Conservation (phyloP, 2,329 filamentous ascomycete species). For the Xylariomycetidae sp. region DNA sequence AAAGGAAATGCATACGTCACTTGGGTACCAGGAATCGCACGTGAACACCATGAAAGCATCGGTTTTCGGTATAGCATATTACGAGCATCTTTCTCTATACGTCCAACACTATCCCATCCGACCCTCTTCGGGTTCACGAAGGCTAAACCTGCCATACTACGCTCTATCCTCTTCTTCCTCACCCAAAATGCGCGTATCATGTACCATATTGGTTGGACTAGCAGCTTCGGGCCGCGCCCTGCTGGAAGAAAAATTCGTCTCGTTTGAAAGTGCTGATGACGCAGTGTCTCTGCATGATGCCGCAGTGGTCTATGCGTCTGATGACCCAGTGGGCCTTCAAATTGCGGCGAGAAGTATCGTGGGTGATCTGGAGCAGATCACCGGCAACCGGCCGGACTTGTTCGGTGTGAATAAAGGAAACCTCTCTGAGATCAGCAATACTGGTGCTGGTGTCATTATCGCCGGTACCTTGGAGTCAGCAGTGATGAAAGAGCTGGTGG, state of each 20-base stretch:
- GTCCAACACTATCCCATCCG: no score
- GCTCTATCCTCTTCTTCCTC: no score
- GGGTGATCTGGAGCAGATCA: constrained; percentile 24
- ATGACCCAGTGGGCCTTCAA: constrained; percentile 14
- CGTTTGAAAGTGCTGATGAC: constrained; percentile 7
- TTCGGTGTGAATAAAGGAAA: constrained; percentile 4
- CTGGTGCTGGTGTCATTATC: constrained; percentile 37
- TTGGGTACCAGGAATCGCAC: no score
- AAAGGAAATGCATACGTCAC: no score
- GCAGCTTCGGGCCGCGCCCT: constrained; percentile 4
- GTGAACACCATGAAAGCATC: no score
- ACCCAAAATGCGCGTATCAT: no score
- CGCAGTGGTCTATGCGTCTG: constrained; percentile 11
- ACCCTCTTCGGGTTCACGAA: no score
- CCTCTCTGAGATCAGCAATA: constrained; percentile 2
- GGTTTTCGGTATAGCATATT: no score
- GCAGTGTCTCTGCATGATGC: constrained; percentile 11
- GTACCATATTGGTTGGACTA: not conserved
- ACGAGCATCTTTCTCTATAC: no score
- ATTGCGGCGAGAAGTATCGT: constrained; percentile 16
- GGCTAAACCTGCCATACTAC: no score
- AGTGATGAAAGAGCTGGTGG: constrained; percentile 41
- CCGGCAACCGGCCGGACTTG: constrained; percentile 8
- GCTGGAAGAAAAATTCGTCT: constrained; percentile 12
- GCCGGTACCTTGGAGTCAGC: constrained; percentile 43